Base-by-base conservation (phyloP, 768 basidiomycete species). In the Trametes coccinea region DNA sequence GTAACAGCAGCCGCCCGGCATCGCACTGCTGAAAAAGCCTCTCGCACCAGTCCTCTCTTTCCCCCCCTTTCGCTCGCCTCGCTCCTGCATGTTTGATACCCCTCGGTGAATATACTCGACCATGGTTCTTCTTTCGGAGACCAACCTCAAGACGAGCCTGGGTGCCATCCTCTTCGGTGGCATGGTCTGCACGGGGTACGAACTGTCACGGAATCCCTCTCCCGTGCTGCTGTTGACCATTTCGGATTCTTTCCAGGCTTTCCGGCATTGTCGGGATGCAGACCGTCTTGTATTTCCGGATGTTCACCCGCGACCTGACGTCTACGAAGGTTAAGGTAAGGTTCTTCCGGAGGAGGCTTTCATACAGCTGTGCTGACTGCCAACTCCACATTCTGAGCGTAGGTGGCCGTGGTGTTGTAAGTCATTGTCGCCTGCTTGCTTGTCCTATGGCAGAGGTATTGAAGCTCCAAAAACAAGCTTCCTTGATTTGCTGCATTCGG, bases 241-340 rank as follows among this genome's bases (percentile, higher is more conserved):
- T 49, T 5, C 31, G 29, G 11, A 11, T 37, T 37, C 34, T 6
- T 17, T 30, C 13, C 50, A 71, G 70, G 47, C 60, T 71, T 4
- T 69, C 70, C 48, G 70, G 70, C 31, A 60, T 65, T 55, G 70
- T 71, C 41, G 51, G 58, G 7, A 71, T 68, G 69, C 70, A 71
- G 48, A 64, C 58, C 9, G 55, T 67, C 39, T 37, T 67, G 13
- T 71, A 71, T 53, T 62, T 54, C 40, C 67, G 67, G 5, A 39
- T 59, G 16, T 71, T 63, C 61, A 53, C 53, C 14, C 65, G 61
- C 17, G 70, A 71, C 33, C 29, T 31, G 30, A 17, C 53, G 27
- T 37, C 59, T 13, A 48, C 63, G 47, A 69, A 69, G 60, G 2
- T 60, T 5, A 55, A 67, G 60, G 70, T 71, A 45, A 17, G 63